These are phyloP conservation scores for Psilocybe tampanensis DNA, from an alignment of 768 basidiomycete genomes.

Conservation along the genomic window DNA sequence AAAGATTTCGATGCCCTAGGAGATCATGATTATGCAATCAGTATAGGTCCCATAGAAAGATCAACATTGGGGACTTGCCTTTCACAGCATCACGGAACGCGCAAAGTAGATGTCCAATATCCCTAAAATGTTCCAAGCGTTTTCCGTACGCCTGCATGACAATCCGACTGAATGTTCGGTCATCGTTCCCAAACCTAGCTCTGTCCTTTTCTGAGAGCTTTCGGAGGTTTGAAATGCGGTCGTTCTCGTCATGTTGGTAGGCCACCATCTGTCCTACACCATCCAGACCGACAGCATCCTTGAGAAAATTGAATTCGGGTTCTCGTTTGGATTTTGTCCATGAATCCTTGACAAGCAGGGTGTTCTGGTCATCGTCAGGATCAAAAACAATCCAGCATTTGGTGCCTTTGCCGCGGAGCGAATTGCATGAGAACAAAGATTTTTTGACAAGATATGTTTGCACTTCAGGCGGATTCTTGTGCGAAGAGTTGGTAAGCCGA, in stretches of 20 bases:
- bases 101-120: constrained; percentile 11
- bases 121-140: constrained; percentile 13
- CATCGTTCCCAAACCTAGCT: neutral
- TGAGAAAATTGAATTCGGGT: constrained; percentile 4
- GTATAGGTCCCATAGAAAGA: neutral
- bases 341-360: constrained; percentile 23
- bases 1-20: constrained; percentile 20
- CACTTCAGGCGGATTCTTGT: neutral
- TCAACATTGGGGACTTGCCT: constrained; percentile 10
- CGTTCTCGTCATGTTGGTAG: neutral
- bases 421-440: constrained; percentile 13
- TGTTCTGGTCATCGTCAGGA: neutral
- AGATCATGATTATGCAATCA: neutral
- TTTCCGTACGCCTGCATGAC: constrained; percentile 16
- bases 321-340: constrained; percentile 16
- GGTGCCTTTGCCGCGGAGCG: constrained; percentile 24
- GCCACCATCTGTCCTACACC: constrained; percentile 22
- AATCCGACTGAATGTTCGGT: constrained; percentile 16
- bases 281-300: neutral
- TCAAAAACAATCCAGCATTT: constrained; percentile 21
- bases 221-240: constrained; percentile 1
- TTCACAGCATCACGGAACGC: constrained; percentile 18
- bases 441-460: neutral
- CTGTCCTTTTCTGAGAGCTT: neutral
- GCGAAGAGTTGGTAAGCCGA: neutral